Evolutionary conservation across 768 basidiomycete species (phyloP), one percentile per base, ranked within the genome.

Genomic region (Mycena venus): DNA sequence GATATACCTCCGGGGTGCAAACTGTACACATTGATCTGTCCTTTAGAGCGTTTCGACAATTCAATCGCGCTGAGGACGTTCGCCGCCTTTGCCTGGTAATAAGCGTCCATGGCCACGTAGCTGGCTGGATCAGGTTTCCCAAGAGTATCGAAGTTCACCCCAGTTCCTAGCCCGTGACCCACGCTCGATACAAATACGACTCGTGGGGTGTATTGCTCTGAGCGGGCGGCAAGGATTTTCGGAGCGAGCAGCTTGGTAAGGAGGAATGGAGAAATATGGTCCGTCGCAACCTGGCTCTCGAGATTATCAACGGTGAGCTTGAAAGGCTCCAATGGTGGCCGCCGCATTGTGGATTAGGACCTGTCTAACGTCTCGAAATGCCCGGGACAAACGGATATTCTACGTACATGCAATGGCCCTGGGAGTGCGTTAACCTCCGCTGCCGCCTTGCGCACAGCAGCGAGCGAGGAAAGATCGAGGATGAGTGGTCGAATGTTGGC

Each of bases 51-150:
- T 14, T 40, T 65, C 0, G 55, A 72, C 1, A 72, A 14, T 27
- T 65, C 70, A 21, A 61, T 55, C 2, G 69, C 74, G 3, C 23
- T 56, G 42, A 71, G 63, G 15, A 75, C n/a, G n/a, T 71, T 71
- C 27, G 74, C 74, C 7, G 38, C 23, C 47, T 74, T 75, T 2
- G 59, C 65, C 25, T 68, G 69, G 2, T 4, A 36, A 62, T 71
- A 75, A 0, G 63, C 56, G 0, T 32, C 67, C 5, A 36, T 19
- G 2, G 51, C 1, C 12, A 21, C 25, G 27, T 74, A 58, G 4
- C 2, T 17, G 3, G n/a, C 25, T 12, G 44, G 12, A n/a, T 68
- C 51, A 1, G 67, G 67, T 44, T 32, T 19, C 4, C 36, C 62
- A 12, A 74, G 29, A 2, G 58, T 55, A 29, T 23, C 32, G 14